These are phyloP conservation scores for Cucumis cinereus DNA, from an alignment of 306 rosid genomes.

Conservation along the genomic window DNA sequence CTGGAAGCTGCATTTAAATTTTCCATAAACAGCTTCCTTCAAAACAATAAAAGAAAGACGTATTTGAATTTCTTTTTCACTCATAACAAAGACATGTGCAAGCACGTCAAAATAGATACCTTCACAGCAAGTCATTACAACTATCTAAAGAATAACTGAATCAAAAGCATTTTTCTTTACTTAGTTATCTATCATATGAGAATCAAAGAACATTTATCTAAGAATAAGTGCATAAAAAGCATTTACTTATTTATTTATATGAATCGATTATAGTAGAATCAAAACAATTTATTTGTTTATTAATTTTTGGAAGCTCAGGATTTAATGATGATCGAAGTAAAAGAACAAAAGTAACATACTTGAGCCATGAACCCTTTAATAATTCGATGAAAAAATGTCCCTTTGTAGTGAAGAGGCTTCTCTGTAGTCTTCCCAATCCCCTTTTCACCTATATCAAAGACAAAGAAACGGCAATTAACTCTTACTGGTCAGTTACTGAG, in stretches of 20 bases:
- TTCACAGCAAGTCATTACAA: background rate
- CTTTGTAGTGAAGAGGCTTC: slow-evolving; percentile 80
- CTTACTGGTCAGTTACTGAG: background rate
- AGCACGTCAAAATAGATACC: background rate
- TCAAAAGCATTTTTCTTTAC: background rate
- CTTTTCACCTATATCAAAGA: slow-evolving; percentile 57
- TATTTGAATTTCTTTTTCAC: background rate
- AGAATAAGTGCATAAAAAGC: background rate
- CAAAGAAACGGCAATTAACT: slow-evolving; percentile 5
- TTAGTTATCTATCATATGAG: background rate
- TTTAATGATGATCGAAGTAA: background rate
- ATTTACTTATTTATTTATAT: background rate
- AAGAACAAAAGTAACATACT: slow-evolving; percentile 35
- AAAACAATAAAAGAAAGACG: background rate
- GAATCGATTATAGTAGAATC: background rate
- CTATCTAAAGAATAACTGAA: background rate
- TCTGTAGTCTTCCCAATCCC: slow-evolving; percentile 75
- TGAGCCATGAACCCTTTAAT: slow-evolving; percentile 97
- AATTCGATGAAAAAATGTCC: slow-evolving; percentile 72
- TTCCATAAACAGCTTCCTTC: background rate
- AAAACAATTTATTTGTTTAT: background rate
- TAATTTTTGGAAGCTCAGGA: background rate
- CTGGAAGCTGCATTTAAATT: background rate
- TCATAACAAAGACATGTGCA: background rate
- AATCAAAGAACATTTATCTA: background rate